These are phyloP conservation scores for Vanderwaltozyma verrucispora DNA, from an alignment of 805 yeast genomes.

Conservation along the genomic window DNA sequence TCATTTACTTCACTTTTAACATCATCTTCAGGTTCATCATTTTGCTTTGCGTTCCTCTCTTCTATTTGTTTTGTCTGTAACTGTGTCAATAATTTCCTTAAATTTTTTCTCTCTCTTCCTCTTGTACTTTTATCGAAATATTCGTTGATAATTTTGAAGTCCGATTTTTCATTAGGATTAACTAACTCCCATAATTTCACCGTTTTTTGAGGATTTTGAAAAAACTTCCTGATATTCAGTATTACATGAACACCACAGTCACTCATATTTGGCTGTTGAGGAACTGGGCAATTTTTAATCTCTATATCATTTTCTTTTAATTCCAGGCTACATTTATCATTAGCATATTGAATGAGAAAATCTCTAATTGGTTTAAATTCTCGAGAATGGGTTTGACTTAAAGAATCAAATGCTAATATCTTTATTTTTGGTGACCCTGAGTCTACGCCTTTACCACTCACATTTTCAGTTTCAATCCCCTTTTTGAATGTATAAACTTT, in stretches of 20 bases:
- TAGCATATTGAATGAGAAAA: constrained; percentile 58
- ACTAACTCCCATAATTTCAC: constrained; percentile 37
- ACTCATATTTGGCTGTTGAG: constrained; percentile 77
- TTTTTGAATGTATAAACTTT: constrained; percentile 12
- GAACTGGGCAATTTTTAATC: constrained; percentile 47
- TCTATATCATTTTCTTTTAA: constrained; percentile 40
- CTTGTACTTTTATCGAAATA: constrained; percentile 21
- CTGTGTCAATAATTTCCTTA: constrained; percentile 15
- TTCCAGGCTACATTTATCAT: constrained; percentile 44
- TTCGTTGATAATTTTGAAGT: constrained; percentile 13
- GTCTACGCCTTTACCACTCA: too few species aligned
- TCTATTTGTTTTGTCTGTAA: constrained; percentile 13
- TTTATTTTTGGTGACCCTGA: constrained; percentile 19
- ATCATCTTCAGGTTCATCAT: background rate
- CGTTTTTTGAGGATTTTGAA: constrained; percentile 40
- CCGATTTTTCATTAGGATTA: constrained; percentile 10
- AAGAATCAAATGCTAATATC: constrained; percentile 65
- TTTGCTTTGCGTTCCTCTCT: too few species aligned
- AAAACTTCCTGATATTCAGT: constrained; percentile 53
- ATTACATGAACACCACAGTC: constrained; percentile 95
- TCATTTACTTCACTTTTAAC: background rate
- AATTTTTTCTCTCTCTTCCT: constrained; percentile 18
- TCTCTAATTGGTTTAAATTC: constrained; percentile 44
- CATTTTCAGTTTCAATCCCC: too few species aligned
- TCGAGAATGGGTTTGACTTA: constrained; percentile 44